Base-by-base conservation (phyloP, 768 basidiomycete species). In the Kwoniella europaea region DNA sequence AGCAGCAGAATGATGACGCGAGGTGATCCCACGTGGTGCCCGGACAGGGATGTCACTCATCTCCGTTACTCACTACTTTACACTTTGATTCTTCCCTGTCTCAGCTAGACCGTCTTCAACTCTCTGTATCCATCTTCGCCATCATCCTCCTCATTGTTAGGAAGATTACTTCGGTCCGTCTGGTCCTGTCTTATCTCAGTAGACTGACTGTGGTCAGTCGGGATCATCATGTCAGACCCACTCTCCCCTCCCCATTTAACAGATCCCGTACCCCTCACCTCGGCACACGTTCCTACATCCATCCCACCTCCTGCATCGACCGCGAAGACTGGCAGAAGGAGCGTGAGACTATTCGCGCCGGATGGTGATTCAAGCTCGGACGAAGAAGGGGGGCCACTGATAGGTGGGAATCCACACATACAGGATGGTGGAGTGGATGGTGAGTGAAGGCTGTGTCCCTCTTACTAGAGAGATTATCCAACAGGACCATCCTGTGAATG, bases 321-420 rank as follows among this genome's bases (percentile, higher is more conserved):
- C 4, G 27, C 68, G 1, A 70, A 70, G 41, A 58, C 15, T n/a
- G 63, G 68, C 0, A 53, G 68, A 29, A 46, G 74, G 15, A 60
- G 64, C 20, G 74, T 75, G 0, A 56, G 71, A 20, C 22, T 75
- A 20, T 69, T 70, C 43, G 56, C 71, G 10, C 61, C 68, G n/a
- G 67, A 67, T 22, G 75, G 64, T 24, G 72, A 74, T 50, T 70
- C 73, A 6, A 68, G 66, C 27, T 74, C 72, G 24, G 76, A 76
- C 13, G 76, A 74, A 15, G 73, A 74, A 55, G 41, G 42, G 41
- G 59, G 57, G 9, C 44, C 56, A 7, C 16, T 63, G 66, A 52
- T 67, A 15, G 61, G 67, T n/a, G 42, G 42, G 12, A 61, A n/a
- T 24, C 18, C 22, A 10, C 43, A 54, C 12, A 12, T 18, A 10